These are phyloP conservation scores for Yarrowia divulgata DNA, from an alignment of 805 yeast genomes.

Conservation along the genomic window DNA sequence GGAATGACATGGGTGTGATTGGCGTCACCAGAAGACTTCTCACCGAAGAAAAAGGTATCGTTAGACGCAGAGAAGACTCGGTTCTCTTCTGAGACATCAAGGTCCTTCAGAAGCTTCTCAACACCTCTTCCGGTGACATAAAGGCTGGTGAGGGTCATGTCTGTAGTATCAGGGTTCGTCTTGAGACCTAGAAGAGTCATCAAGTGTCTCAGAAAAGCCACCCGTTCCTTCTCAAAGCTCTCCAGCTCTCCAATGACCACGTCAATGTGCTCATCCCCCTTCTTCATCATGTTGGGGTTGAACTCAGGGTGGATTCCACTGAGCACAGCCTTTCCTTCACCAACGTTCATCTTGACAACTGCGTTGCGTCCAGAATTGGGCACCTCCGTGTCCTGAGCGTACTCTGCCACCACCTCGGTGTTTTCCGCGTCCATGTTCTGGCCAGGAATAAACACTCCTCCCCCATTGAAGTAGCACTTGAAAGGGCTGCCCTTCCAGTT, in stretches of 20 bases:
- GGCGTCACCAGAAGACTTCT: conserved; percentile 21
- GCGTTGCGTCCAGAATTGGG: conserved; percentile 60
- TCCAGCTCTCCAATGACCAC: conserved; percentile 55
- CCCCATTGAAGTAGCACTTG: conserved; percentile 80
- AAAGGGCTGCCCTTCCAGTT: conserved; percentile 39
- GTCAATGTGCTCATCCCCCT: conserved; percentile 47
- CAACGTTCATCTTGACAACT: conserved; percentile 69
- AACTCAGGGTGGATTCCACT: conserved; percentile 94
- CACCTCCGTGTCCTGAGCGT: conserved; percentile 64
- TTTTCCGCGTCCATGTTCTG: conserved; percentile 55
- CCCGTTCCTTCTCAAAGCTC: conserved; percentile 57
- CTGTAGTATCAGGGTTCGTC: conserved; percentile 62
- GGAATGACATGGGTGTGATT: conserved; percentile 41
- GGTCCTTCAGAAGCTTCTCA: not conserved
- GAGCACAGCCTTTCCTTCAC: conserved; percentile 76
- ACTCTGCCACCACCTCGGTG: conserved; percentile 78
- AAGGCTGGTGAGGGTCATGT: conserved; percentile 72
- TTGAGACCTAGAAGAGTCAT: conserved; percentile 68
- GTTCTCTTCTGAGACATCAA: conserved; percentile 18
- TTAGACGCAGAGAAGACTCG: conserved; percentile 17
- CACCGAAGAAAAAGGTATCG: conserved; percentile 29
- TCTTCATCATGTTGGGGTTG: conserved; percentile 58
- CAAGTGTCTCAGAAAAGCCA: conserved; percentile 63
- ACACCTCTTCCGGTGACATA: conserved; percentile 53
- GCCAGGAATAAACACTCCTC: conserved; percentile 83